Percentiles rank a stretch among this genome's conserved stretches.
phyloP scores from a whole-genome alignment of 352 stramenopile species.

The Phytophthora kernoviae region DNA sequence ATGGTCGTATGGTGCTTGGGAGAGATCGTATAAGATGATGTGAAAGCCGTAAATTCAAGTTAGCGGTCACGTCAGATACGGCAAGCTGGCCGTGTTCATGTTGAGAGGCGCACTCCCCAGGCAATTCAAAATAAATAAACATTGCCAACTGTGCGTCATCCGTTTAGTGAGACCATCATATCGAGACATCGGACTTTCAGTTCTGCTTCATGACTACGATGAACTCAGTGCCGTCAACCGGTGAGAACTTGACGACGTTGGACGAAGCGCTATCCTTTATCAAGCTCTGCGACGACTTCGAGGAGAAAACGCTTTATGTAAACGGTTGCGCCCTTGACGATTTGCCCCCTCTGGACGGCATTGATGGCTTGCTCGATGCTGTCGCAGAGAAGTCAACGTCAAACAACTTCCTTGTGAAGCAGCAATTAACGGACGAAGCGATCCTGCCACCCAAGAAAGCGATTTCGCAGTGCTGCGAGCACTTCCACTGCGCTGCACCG shows the following conservation, averaged over 20 bases:
- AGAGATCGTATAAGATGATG: too few relatives aligned
- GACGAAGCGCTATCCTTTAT: slow-evolving; percentile 20
- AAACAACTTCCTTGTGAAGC: not conserved
- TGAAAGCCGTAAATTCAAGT: not conserved
- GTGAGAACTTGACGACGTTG: slow-evolving; percentile 8
- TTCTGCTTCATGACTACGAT: too few relatives aligned
- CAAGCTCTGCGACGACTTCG: slow-evolving; percentile 8
- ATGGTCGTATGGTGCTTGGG: not conserved
- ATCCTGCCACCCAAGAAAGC: slow-evolving; percentile 4
- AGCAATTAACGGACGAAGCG: not conserved
- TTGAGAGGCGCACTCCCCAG: too few relatives aligned
- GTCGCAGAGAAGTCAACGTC: not conserved
- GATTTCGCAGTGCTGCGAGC: not conserved
- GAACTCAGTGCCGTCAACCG: not conserved
- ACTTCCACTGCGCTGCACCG: slow-evolving; percentile 22
- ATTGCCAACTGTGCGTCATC: too few relatives aligned
- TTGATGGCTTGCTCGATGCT: slow-evolving; percentile 1
- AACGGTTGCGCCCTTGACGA: not conserved
- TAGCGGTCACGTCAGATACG: not conserved
- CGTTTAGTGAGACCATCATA: too few relatives aligned
- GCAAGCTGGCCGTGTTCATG: not conserved
- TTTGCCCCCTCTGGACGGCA: not conserved
- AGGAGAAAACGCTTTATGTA: not conserved
- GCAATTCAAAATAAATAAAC: too few relatives aligned
- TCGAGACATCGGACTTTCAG: too few relatives aligned